Evolutionary conservation across 1,284 basidiomycete genomes (phyloP), one percentile per base, ranked within the genome.

Genomic region (Hemileia vastatrix): DNA sequence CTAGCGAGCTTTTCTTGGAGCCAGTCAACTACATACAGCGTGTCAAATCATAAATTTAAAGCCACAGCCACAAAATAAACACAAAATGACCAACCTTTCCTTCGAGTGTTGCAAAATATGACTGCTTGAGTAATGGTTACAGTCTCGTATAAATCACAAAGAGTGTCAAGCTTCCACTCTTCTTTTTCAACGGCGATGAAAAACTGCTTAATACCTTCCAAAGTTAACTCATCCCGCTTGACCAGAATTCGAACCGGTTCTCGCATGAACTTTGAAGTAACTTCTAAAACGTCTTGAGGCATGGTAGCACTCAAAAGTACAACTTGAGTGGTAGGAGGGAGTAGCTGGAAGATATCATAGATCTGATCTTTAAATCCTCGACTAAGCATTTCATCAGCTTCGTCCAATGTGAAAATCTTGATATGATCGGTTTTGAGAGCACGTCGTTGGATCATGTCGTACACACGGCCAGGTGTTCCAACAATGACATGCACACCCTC

Each of bases 231-330:
- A 77, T 99, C 95, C 85, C 94, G 92, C 81, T 98, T 97, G 77
- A 98, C 95, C 67, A 98, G 86, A 74, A 99, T 97, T 59, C 94
- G 87, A 71, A 98, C 90, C 21, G 91, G 92, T 76, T 99, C 94
- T 54, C 91, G 96, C 95, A 98, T 99, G 81, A 98, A 99, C 80
- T 98, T 98, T 57, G 90, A 96, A 21, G 95, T 98, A 90, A 99
- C 96, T 80, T 99, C 95, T 73, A 98, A 79, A 23, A 99, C 94
- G 75, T 99, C 95, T 75, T 95, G 90, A 0, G 94, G 94, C 52
- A 98, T 81, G 4, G 94, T 98, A 21, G 94, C 93, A 68, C 90
- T 94, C 66, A 98, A 83, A 33, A 97, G 83, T 33, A 97, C 93
- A 52, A 99, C 95, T 77, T 98, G 94, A 1, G 95, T 98, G 49